A percentile compares a stretch with the other conserved stretches of the same genome.
Conservation (phyloP, 768 basidiomycete species). For the Tulasnella sp. region DNA sequence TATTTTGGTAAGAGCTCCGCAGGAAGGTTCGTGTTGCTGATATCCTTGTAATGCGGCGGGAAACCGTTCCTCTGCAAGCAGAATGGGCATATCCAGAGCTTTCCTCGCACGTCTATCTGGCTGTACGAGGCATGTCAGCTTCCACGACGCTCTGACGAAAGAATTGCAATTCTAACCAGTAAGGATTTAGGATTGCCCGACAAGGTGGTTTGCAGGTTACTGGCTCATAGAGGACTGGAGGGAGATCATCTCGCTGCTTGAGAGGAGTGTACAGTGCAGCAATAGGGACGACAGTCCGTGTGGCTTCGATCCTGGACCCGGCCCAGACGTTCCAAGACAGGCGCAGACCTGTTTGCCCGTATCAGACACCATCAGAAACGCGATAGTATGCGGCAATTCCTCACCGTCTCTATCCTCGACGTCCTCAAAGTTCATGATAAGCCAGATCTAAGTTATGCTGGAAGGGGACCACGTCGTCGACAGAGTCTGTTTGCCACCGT, state of each 20-base stretch:
- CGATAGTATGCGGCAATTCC: slow-evolving; percentile 19
- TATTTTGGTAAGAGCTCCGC: slow-evolving; percentile 95
- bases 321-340: slow-evolving; percentile 99
- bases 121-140: slow-evolving; percentile 32
- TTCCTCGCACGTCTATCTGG: slow-evolving; percentile 96
- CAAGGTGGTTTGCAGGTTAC: slow-evolving; percentile 98
- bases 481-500: neutral
- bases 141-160: slow-evolving; percentile 6
- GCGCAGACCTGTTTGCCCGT: slow-evolving; percentile 58
- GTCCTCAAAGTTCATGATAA: slow-evolving; percentile 69
- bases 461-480: neutral
- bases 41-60: slow-evolving; percentile 98
- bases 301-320: slow-evolving; percentile 94
- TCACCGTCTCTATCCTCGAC: slow-evolving; percentile 93
- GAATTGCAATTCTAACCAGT: slow-evolving; percentile 50
- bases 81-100: slow-evolving; percentile 99
- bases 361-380: neutral
- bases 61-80: slow-evolving; percentile 94
- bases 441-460: neutral
- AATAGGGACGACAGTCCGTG: slow-evolving; percentile 94
- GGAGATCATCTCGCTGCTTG: slow-evolving; percentile 86
- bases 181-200: slow-evolving; percentile 94
- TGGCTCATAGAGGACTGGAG: slow-evolving; percentile 93
- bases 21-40: slow-evolving; percentile 91
- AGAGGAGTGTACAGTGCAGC: slow-evolving; percentile 95